Evolutionary conservation across 768 basidiomycete genomes (phyloP).

Genomic region (Guyanaporus albipodus): DNA sequence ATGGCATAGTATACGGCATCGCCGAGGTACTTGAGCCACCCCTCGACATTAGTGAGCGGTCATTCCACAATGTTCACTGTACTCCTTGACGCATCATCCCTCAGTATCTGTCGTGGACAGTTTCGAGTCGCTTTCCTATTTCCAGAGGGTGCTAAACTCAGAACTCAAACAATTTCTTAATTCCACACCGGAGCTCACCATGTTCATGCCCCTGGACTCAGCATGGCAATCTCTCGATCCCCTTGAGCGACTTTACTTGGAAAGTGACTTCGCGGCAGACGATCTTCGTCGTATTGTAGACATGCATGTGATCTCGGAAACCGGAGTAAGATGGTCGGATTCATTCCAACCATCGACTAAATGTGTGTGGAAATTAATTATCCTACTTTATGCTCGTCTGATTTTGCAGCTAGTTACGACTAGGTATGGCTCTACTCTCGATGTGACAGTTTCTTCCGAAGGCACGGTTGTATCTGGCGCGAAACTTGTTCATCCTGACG

Average conservation of each 20-base stretch:
- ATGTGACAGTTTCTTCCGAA: slow-evolving; percentile 51
- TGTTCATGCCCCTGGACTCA: slow-evolving; percentile 83
- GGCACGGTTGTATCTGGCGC: slow-evolving; percentile 56
- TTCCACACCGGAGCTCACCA: slow-evolving; percentile 66
- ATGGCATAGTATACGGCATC: slow-evolving; percentile 78
- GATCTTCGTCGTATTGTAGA: slow-evolving; percentile 77
- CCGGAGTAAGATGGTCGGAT: slow-evolving; percentile 63
- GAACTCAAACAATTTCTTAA: slow-evolving; percentile 57
- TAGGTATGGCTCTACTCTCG: slow-evolving; percentile 61
- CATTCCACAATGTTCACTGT: neutral
- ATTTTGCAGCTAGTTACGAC: slow-evolving; percentile 55
- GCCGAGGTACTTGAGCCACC: slow-evolving; percentile 73
- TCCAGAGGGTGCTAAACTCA: slow-evolving; percentile 65
- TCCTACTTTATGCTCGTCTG: slow-evolving; percentile 6
- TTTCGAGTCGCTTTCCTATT: slow-evolving; percentile 64
- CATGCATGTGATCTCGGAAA: slow-evolving; percentile 64
- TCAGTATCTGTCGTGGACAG: slow-evolving; percentile 59
- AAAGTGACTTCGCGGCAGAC: slow-evolving; percentile 79
- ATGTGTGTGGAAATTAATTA: slow-evolving; percentile 39
- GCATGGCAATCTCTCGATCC: slow-evolving; percentile 79
- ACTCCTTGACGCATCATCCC: neutral
- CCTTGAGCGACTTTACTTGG: slow-evolving; percentile 82
- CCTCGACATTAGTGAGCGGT: slow-evolving; percentile 59
- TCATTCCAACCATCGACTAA: slow-evolving; percentile 50
- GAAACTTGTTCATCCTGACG: slow-evolving; percentile 67